These are phyloP conservation scores for Cymbidium sinense DNA, from an alignment of 106 monocot species.

Conservation along the genomic window DNA sequence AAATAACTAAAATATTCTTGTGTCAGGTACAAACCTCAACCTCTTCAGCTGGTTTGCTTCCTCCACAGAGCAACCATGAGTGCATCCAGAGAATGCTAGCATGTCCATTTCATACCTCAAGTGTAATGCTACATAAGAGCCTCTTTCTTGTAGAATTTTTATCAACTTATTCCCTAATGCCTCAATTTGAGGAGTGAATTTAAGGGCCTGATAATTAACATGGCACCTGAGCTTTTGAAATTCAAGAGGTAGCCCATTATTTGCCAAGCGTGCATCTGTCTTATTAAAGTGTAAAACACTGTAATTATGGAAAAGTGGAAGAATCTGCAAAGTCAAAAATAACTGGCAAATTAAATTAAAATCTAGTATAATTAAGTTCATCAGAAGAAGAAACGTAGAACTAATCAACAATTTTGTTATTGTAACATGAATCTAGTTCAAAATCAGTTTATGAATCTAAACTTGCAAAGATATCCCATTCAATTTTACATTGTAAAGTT, in stretches of 20 bases:
- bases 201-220: slow-evolving; percentile 89
- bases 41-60: slow-evolving; percentile 83
- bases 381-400: neutral
- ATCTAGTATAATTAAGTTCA: neutral
- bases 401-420: neutral
- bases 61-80: slow-evolving; percentile 69
- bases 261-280: slow-evolving; percentile 92
- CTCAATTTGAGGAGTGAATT: slow-evolving; percentile 82
- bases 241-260: slow-evolving; percentile 65
- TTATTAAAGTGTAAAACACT: slow-evolving; percentile 83
- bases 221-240: slow-evolving; percentile 89
- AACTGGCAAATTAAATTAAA: neutral
- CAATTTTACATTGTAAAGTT: neutral
- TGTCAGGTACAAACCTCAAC: slow-evolving; percentile 58
- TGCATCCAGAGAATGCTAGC: slow-evolving; percentile 97
- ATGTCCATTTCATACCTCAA: slow-evolving; percentile 99
- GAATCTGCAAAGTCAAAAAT: slow-evolving; percentile 40
- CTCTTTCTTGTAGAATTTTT: slow-evolving; percentile 42
- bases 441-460: neutral
- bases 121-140: slow-evolving; percentile 81
- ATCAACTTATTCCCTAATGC: slow-evolving; percentile 75
- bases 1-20: neutral
- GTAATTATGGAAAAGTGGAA: slow-evolving; percentile 69
- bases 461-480: neutral
- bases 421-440: neutral